Base-by-base conservation (phyloP, 2,329 filamentous ascomycete species). In the Neonectria ditissima region DNA sequence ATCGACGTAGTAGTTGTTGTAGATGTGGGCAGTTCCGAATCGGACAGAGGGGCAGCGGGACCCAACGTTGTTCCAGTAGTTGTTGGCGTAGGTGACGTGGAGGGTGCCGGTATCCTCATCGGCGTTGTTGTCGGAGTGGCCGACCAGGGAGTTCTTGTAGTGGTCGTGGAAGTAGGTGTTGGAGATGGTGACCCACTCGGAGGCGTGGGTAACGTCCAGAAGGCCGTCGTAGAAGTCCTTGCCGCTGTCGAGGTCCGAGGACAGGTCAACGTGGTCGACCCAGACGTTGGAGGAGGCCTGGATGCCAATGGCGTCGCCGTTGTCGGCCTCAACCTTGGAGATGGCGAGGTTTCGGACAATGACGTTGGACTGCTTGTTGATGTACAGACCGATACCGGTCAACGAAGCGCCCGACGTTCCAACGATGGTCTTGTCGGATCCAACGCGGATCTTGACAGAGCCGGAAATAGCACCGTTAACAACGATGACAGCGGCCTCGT, bases 201-300 rank as follows among this genome's bases (percentile, higher is more conserved):
- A 80, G 50, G 81, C 90, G 77, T 91, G 89, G 53, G 85, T 90
- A 50, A 84, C 78, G 69, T 92, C 90, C 47, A 89, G 78, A 1
- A 92, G 84, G 30, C 90, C 89, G 59, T 92, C 90, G 73, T 90
- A 91, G 80, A 86, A 90, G 80, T 92, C 88, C 80, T 92, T 92
- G 80, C 83, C 87, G 73, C 86, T 81, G 71, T 84, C 80, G 18
- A 75, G 73, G 77, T 91, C 84, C 24, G 86, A 87, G 4, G 84
- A 88, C 20, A 92, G 81, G 67, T 92, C 89, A 74, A 83, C 82
- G 79, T 91, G 89, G 78, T 92, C 89, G 52, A 92, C 80, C 89
- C 89, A 92, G 72, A 88, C 81, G 67, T 89, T 89, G 59, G 75
- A 85, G 50, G 84, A 83, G 14, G 73, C 75, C 75, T 89, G 84